These are phyloP conservation scores for Magnusiomyces paraingens DNA, from an alignment of 1,139 yeast genomes.

Conservation along the genomic window DNA sequence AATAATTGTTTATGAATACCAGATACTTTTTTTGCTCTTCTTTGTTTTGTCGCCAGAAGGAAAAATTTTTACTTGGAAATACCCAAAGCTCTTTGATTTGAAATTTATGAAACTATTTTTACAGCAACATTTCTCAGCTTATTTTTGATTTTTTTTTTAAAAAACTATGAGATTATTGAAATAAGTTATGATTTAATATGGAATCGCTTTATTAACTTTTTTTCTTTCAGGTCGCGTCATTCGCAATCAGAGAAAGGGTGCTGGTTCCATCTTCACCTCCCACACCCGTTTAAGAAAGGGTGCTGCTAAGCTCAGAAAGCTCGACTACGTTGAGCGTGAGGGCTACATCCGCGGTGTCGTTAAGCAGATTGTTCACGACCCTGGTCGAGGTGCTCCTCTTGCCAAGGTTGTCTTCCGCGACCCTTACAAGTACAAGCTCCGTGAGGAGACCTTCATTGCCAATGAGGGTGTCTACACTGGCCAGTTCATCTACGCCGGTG, in stretches of 20 bases:
- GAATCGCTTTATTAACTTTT: not conserved
- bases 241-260: slow-evolving; percentile 99
- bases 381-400: slow-evolving; percentile 99
- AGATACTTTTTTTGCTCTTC: no score
- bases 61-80: no score
- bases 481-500: slow-evolving; percentile 98
- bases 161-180: no score
- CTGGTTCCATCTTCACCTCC: slow-evolving; percentile 99
- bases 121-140: no score
- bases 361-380: slow-evolving; percentile 97
- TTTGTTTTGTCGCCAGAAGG: no score
- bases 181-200: no score
- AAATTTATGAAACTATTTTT: no score
- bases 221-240: slow-evolving; percentile 89
- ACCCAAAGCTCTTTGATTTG: no score
- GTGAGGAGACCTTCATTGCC: slow-evolving; percentile 98
- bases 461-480: slow-evolving; percentile 99
- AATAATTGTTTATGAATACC: no score
- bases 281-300: slow-evolving; percentile 99
- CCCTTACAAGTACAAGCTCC: slow-evolving; percentile 96
- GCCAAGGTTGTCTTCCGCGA: slow-evolving; percentile 99
- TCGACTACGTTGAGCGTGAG: slow-evolving; percentile 99
- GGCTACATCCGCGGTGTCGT: slow-evolving; percentile 99
- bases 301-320: slow-evolving; percentile 99
- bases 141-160: no score